Percentiles rank a stretch among this genome's conserved stretches.
Evolutionary conservation across 441 rosid genomes (phyloP).

Genomic region (Pelargonium australe): DNA sequence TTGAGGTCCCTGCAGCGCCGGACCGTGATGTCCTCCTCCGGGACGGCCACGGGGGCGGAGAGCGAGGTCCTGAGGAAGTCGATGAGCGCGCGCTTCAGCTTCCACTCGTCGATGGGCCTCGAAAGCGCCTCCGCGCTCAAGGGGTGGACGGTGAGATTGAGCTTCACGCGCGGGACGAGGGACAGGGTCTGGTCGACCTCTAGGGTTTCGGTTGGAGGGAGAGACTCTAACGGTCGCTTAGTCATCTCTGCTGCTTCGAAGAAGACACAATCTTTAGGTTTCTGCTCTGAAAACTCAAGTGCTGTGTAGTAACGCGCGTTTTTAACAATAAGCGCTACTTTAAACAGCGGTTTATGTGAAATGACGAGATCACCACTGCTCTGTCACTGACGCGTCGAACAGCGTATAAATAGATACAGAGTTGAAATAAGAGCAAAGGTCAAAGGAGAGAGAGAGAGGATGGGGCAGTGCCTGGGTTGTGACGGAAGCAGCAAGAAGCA

Average conservation of each 20-base stretch:
- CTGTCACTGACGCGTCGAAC: not conserved
- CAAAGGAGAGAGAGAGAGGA: constrained; percentile 1
- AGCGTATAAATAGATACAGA: not conserved
- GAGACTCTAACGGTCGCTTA: constrained; percentile 44
- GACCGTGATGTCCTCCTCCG: constrained; percentile 66
- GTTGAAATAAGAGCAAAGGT: constrained; percentile 7
- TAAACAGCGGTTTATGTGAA: not conserved
- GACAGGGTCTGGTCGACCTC: constrained; percentile 61
- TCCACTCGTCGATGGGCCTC: constrained; percentile 85
- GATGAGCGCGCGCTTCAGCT: constrained; percentile 59
- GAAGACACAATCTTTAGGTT: not conserved
- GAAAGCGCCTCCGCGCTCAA: constrained; percentile 36
- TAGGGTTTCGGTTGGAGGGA: constrained; percentile 51
- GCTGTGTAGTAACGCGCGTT: not conserved
- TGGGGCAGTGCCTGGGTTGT: constrained; percentile 61
- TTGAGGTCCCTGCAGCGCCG: constrained; percentile 61
- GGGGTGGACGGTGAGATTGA: constrained; percentile 56
- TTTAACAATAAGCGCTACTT: not conserved
- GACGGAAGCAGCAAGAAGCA: constrained; percentile 45
- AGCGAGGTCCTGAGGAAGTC: constrained; percentile 60
- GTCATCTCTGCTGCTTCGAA: not conserved
- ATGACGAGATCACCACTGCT: constrained; percentile 4
- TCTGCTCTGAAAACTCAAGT: not conserved
- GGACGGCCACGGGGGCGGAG: constrained; percentile 38
- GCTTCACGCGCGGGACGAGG: constrained; percentile 64